These are phyloP conservation scores for Xylariaceae sp. DNA, from an alignment of 2,329 filamentous ascomycete genomes.

Conservation along the genomic window DNA sequence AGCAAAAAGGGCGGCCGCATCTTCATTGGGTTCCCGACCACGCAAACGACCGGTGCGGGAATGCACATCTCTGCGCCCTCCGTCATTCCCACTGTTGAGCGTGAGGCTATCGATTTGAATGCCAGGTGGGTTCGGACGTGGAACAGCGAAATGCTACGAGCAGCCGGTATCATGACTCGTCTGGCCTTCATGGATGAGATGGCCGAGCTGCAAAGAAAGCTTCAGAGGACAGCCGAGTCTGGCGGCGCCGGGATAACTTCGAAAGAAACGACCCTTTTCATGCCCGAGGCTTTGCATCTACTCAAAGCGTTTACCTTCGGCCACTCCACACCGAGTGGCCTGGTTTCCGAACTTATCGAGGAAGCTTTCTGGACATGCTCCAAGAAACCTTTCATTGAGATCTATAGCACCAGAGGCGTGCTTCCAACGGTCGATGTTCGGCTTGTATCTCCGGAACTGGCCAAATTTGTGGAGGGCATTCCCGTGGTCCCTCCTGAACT, in stretches of 20 bases:
- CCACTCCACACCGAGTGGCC: conserved; percentile 81
- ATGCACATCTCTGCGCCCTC: conserved; percentile 94
- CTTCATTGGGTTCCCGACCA: conserved; percentile 96
- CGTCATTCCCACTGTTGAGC: conserved; percentile 93
- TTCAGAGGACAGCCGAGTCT: conserved; percentile 41
- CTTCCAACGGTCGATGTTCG: conserved; percentile 79
- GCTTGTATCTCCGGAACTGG: conserved; percentile 60
- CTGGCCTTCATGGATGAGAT: conserved; percentile 88
- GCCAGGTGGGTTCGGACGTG: conserved; percentile 90
- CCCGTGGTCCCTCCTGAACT: conserved; percentile 77
- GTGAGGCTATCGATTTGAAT: conserved; percentile 94
- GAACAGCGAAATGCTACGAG: conserved; percentile 90
- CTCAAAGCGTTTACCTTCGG: conserved; percentile 82
- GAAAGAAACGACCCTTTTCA: conserved; percentile 59
- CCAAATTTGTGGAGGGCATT: conserved; percentile 78
- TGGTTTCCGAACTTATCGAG: conserved; percentile 82
- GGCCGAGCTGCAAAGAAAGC: conserved; percentile 61
- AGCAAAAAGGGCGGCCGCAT: conserved; percentile 81
- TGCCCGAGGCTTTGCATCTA: conserved; percentile 76
- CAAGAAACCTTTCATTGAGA: conserved; percentile 73
- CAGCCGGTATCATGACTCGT: conserved; percentile 83
- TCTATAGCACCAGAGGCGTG: conserved; percentile 83
- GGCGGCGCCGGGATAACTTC: conserved; percentile 51
- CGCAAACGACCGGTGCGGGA: conserved; percentile 90
- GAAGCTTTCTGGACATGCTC: conserved; percentile 95